Conservation (phyloP, 83 land plant genomes). For the Isoetes engelmannii region DNA sequence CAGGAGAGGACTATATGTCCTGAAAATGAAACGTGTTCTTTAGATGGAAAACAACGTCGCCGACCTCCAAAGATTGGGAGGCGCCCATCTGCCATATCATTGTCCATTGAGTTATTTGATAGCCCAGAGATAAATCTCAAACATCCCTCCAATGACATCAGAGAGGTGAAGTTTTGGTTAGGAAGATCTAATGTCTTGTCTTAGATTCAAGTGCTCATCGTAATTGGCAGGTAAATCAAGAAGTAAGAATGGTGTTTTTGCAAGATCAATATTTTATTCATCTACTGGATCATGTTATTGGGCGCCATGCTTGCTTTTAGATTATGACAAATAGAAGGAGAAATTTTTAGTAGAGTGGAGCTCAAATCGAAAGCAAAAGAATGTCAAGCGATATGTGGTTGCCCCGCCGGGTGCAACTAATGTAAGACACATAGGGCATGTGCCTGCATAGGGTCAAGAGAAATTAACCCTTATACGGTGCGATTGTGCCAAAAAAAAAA, state of each 20-base stretch:
- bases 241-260: slow-evolving; percentile 5
- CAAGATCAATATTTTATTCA: slow-evolving; percentile 17
- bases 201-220: background rate
- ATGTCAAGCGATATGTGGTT: slow-evolving; percentile 13
- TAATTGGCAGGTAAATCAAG: slow-evolving; percentile 11
- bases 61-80: background rate
- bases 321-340: slow-evolving; percentile 9
- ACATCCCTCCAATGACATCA: slow-evolving; percentile 18
- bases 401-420: no score
- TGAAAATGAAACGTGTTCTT: no score
- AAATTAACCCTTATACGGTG: no score
- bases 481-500: background rate
- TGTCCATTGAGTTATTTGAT: slow-evolving; percentile 17
- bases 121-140: slow-evolving; percentile 21
- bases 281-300: slow-evolving; percentile 17
- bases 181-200: background rate
- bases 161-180: slow-evolving; percentile 6
- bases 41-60: no score
- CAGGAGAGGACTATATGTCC: no score
- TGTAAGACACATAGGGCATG: no score
- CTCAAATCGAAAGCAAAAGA: slow-evolving; percentile 11
- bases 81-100: background rate
- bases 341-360: slow-evolving; percentile 14
- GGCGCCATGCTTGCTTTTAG: slow-evolving; percentile 16
- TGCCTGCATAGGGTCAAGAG: no score